Conservation (phyloP, 768 basidiomycete species). For the Lanmaoa rubissima region DNA sequence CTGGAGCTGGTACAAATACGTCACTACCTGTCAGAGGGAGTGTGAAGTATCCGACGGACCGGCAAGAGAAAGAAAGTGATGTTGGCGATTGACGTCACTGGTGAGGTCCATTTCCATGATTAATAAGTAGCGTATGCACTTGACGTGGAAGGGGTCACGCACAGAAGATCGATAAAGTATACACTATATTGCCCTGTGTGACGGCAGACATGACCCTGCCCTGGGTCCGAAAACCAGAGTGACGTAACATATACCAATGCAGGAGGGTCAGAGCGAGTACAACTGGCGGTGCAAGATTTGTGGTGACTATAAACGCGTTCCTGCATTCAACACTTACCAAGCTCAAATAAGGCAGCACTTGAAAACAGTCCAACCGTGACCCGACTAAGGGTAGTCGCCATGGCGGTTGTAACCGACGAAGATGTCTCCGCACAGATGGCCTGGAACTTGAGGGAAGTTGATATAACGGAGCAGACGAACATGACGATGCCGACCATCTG, state of each 20-base stretch:
- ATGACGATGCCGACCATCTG: conserved; percentile 2
- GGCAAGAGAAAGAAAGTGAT: conserved; percentile 1
- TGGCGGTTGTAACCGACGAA: neutral
- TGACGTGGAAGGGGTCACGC: neutral
- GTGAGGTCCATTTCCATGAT: neutral
- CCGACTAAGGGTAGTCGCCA: neutral
- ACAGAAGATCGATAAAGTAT: conserved; percentile 10
- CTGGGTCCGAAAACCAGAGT: neutral
- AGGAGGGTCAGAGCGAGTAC: conserved; percentile 7
- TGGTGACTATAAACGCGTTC: neutral
- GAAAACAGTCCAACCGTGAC: conserved; percentile 10
- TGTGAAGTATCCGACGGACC: neutral
- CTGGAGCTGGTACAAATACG: neutral
- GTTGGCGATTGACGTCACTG: conserved; percentile 1
- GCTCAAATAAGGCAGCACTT: conserved; percentile 10
- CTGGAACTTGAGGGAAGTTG: conserved; percentile 4
- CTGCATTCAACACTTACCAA: conserved; percentile 1
- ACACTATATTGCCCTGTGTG: conserved; percentile 7
- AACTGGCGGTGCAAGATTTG: neutral
- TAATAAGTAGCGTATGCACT: neutral
- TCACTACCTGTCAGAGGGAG: neutral
- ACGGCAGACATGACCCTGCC: conserved; percentile 1
- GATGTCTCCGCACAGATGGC: conserved; percentile 3
- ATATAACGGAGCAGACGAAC: conserved; percentile 2
- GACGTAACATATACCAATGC: neutral